Evolutionary conservation across 495 filamentous ascomycete genomes (phyloP), one percentile per base, ranked within the genome.

Genomic region (Pyronema domesticum): DNA sequence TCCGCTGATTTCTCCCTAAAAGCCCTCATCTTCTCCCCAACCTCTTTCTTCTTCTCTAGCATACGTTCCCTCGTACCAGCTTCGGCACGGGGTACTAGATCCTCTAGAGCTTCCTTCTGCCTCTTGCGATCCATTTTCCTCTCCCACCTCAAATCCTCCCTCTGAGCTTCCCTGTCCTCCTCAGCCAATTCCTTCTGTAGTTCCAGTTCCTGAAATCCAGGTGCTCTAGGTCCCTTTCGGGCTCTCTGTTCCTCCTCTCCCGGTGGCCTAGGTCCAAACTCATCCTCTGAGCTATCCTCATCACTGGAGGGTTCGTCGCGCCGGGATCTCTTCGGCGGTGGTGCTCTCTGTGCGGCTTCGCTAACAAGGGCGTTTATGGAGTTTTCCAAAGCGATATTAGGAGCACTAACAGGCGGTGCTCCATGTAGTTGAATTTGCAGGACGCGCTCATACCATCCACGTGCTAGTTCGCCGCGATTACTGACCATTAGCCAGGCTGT

Each of bases 381-480:
- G 35, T 35, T 13, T 35, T 35, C 30, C 36, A 19, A 11, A 50
- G 30, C 36, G 47, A 5, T 50, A 36, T 13, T 42, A 42, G 11
- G 13, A 17, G 35, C 50, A 17, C 6, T 40, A n/a, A 30, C 23
- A 30, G 23, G 23, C 5, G 37, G 23, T 30, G 37, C 17, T 9
- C 50, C 36, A 34, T 33, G 10, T 13, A 35, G 50, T n/a, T 46
- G 37, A 17, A 30, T 37, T 64, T 37, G 53, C 34, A 55, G 30
- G 33, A 60, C 58, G n/a, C 87, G 82, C 59, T 88, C 84, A 67
- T 98, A 98, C 89, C 91, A 98, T 19, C 88, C 87, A 67, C 87
- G 81, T 1, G 86, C 83, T 53, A 98, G 73, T 73, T 94, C 88
- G 70, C 84, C 86, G 65, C 78, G 80, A 71, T 98, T 98, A 83